These are phyloP conservation scores for Cladophialophora bantiana DNA, from an alignment of 2,329 filamentous ascomycete genomes.

Conservation along the genomic window DNA sequence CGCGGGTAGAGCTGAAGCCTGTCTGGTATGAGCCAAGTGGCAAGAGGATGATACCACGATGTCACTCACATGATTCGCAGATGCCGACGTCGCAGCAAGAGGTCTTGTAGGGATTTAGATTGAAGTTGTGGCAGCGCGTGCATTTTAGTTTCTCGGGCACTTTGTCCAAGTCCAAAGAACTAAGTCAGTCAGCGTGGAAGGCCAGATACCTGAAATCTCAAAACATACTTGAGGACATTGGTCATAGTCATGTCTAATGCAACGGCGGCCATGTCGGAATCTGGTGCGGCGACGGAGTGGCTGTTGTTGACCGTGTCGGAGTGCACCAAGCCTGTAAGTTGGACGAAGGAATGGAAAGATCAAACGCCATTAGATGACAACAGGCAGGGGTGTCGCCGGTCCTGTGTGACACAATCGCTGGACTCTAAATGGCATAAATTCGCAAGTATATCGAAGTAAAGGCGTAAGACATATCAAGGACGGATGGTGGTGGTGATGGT, in stretches of 20 bases:
- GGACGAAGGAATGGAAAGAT: constrained; percentile 20
- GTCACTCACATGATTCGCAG: constrained; percentile 80
- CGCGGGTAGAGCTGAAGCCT: constrained; percentile 59
- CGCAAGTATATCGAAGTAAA: constrained; percentile 8
- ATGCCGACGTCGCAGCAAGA: constrained; percentile 96
- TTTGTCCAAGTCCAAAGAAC: constrained; percentile 78
- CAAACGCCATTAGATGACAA: constrained; percentile 24
- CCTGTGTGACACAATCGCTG: background rate
- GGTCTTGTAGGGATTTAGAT: constrained; percentile 86
- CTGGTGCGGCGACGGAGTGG: background rate
- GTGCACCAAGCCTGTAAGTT: constrained; percentile 6
- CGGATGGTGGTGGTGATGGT: background rate
- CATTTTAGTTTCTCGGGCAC: constrained; percentile 97
- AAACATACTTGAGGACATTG: constrained; percentile 42
- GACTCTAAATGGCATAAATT: constrained; percentile 5
- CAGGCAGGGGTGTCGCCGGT: constrained; percentile 1
- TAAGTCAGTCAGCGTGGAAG: constrained; percentile 47
- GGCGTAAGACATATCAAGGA: constrained; percentile 1
- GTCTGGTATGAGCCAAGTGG: constrained; percentile 7
- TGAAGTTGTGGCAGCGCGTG: constrained; percentile 89
- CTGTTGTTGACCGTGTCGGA: background rate
- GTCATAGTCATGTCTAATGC: constrained; percentile 32
- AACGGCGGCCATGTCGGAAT: constrained; percentile 28
- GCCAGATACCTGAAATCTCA: background rate
- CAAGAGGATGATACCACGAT: constrained; percentile 14